These are phyloP conservation scores for Annulohypoxylon nitens DNA, from an alignment of 495 filamentous ascomycete genomes.

Conservation along the genomic window DNA sequence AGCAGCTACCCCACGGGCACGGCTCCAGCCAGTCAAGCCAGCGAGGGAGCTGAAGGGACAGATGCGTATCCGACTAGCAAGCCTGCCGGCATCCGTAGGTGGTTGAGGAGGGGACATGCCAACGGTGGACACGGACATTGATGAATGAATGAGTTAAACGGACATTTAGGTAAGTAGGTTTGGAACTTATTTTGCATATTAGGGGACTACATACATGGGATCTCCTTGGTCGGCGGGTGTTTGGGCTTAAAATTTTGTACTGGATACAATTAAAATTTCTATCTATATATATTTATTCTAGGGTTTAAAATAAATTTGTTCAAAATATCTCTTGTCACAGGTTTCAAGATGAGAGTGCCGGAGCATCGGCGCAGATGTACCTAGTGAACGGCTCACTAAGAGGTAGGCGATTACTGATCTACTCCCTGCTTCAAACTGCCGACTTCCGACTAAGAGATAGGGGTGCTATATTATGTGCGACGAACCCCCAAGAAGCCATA, in stretches of 20 bases:
- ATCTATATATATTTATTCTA: conserved; percentile 9
- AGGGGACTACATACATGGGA: not conserved
- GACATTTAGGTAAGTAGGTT: not conserved
- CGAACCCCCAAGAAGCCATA: not conserved
- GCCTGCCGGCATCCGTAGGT: conserved; percentile 36
- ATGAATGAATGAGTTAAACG: not conserved
- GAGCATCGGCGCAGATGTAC: not conserved
- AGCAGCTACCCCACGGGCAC: conserved; percentile 39
- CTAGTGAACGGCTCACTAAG: no score
- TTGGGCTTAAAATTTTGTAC: conserved; percentile 11
- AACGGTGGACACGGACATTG: conserved; percentile 31
- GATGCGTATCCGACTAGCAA: conserved; percentile 28
- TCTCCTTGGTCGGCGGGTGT: conserved; percentile 13
- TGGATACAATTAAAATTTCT: conserved; percentile 5
- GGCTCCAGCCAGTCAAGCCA: conserved; percentile 14
- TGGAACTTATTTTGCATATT: conserved; percentile 19
- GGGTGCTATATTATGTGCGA: not conserved
- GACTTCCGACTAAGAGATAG: conserved; percentile 3
- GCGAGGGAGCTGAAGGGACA: conserved; percentile 6
- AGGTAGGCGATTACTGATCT: not conserved
- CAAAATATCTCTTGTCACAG: not conserved
- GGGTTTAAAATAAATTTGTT: conserved; percentile 1
- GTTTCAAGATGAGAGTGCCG: not conserved
- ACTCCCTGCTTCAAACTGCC: not conserved
- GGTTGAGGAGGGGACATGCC: conserved; percentile 44